Base-by-base conservation (phyloP, 805 yeast species). In the Yamadazyma paraphyllophila region DNA sequence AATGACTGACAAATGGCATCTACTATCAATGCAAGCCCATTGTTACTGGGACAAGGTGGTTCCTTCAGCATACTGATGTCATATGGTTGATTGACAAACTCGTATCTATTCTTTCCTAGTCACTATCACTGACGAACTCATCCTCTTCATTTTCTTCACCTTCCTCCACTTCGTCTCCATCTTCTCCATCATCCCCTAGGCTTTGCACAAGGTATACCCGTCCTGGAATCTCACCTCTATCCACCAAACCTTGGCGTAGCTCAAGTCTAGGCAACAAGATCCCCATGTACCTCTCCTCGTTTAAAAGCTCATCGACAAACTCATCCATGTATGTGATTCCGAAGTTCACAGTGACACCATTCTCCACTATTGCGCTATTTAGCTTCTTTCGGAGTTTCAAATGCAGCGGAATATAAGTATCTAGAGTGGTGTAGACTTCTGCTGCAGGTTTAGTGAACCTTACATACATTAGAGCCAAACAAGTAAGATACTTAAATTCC, bases 401-500 rank as follows among this genome's bases (percentile, higher is more conserved):
- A 58, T 77, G 82, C 63, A 92, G 97, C 7, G 67, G 63, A 14
- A 78, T 65, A 47, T 77, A 73, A 4, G 78, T 76, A 56, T 81
- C 89, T 29, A 89, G 67, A 8, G 69, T 51, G 27, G 49, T 41
- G 60, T 78, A 82, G 2, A 82, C 77, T 2, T 71, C 73, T 9
- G 46, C 49, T 25, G 56, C 46, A 4, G 53, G 31, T 30, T 58
- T 65, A 3, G 76, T 73, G 45, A 82, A 55, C 43, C 94, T 62
- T 10, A 76, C 61, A 58, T 87, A 91, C n/a, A 85, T 57, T 27
- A 91, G 72, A 0, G 82, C 78, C 45, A 92, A 59, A 1, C 87
- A 84, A 1, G 85, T 80, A 40, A 88, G 63, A 57, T 89, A 90
- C 62, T 88, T 88, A 74, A 91, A 91, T 51, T 65, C 65, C 25